Evolutionary conservation across 306 rosid species (phyloP), one percentile per base, ranked within the genome.

Genomic region (Rosa multiflora): DNA sequence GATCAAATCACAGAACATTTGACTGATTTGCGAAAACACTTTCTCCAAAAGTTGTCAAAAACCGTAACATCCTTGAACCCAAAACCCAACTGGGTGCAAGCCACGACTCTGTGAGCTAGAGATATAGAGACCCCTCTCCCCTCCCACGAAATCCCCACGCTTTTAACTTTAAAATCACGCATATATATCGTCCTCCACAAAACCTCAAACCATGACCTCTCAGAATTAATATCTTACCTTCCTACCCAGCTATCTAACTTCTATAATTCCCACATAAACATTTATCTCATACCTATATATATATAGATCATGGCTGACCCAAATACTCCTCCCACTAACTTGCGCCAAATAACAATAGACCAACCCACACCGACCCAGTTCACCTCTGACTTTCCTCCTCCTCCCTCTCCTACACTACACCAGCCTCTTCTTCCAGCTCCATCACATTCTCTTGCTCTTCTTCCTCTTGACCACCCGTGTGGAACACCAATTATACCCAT

Each of bases 71-170:
- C 13, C 42, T 29, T 23, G 17, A 18, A 56, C 18, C 75, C 29
- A 72, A 78, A 75, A 23, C 79, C 26, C 59, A 21, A 42, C 6
- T 12, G 26, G 68, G 72, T 63, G 21, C 75, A 75, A 35, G 40
- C 76, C 76, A 59, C 26, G 56, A 75, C 80, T 67, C 43, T 53
- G 39, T 70, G 75, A 10, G 42, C 46, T 1, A 20, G 46, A 15
- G 55, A 14, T 8, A 0, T 20, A 42, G 17, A 15, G 47, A 4
- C 51, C 20, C 61, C 10, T 20, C 40, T 37, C 48, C 8, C 14
- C 43, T 11, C 58, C 93, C 89, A 59, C 90, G 90, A 89, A 35
- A 13, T 84, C 73, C 86, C 93, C 97, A 89, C 97, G 88, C 84
- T 85, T 83, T 83, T 52, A 73, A 83, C 80, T 81, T 82, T 53